Conservation (phyloP, 768 basidiomycete species). For the Auricularia cornea region DNA sequence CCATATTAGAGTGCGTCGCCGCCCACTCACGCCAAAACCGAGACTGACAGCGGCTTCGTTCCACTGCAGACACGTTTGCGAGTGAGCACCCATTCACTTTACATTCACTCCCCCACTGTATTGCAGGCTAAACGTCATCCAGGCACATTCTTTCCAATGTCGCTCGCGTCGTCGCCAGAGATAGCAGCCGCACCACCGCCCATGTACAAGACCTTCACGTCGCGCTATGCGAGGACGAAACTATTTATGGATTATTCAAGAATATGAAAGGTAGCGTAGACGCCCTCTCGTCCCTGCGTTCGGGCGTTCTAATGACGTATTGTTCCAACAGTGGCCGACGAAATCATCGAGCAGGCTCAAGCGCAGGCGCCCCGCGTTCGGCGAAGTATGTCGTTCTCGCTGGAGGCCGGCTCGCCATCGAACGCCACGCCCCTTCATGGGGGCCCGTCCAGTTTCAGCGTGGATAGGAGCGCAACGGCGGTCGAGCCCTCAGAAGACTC, state of each 20-base stretch:
- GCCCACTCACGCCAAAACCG: conserved; percentile 6
- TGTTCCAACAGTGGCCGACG: conserved; percentile 54
- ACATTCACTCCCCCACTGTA: conserved; percentile 4
- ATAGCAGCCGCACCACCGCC: conserved; percentile 71
- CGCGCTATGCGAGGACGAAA: conserved; percentile 84
- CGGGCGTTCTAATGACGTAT: neutral
- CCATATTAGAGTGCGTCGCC: conserved; percentile 78
- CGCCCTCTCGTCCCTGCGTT: neutral
- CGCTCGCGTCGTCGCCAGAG: conserved; percentile 74
- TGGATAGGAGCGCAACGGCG: neutral
- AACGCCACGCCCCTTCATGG: neutral
- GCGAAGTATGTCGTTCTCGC: conserved; percentile 12
- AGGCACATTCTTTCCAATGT: conserved; percentile 83
- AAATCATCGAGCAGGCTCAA: conserved; percentile 57
- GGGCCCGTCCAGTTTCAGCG: conserved; percentile 3
- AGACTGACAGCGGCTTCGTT: conserved; percentile 18
- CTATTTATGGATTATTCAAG: conserved; percentile 77
- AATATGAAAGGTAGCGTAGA: conserved; percentile 65
- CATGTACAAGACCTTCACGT: conserved; percentile 75
- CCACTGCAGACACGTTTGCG: conserved; percentile 66
- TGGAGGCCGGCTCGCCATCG: neutral
- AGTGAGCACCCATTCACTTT: conserved; percentile 43
- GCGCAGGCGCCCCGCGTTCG: conserved; percentile 17
- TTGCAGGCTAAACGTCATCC: conserved; percentile 10
- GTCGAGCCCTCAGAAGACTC: neutral